Evolutionary conservation across 1,284 basidiomycete genomes (phyloP).

Genomic region (Hymenochaete sp.): DNA sequence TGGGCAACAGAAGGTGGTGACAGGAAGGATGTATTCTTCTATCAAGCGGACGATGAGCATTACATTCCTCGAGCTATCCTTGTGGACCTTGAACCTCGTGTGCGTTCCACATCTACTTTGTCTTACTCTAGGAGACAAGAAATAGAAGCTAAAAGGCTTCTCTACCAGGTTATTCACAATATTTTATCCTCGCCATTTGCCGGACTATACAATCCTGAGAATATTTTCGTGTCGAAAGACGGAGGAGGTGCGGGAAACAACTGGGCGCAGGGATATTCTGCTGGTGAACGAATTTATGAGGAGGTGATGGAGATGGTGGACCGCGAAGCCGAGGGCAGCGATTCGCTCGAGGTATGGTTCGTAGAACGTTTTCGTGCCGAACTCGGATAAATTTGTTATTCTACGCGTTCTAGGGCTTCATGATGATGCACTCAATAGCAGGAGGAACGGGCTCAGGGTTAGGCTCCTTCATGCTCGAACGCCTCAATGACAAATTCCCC

Average conservation of each 20-base stretch:
- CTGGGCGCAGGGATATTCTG: conserved; percentile 92
- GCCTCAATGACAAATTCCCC: conserved; percentile 95
- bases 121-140: background rate
- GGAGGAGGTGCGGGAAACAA: conserved; percentile 99
- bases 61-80: conserved; percentile 97
- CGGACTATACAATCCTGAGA: conserved; percentile 96
- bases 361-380: background rate
- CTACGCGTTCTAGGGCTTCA: conserved; percentile 71
- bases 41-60: conserved; percentile 99
- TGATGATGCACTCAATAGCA: conserved; percentile 98
- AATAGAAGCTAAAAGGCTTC: background rate
- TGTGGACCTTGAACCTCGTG: conserved; percentile 95
- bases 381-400: background rate
- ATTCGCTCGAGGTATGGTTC: conserved; percentile 80
- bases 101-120: conserved; percentile 32
- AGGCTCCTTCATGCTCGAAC: conserved; percentile 93
- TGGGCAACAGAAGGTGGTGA: conserved; percentile 93
- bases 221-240: conserved; percentile 91
- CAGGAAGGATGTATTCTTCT: conserved; percentile 99
- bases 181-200: conserved; percentile 90
- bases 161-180: conserved; percentile 83
- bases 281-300: conserved; percentile 89
- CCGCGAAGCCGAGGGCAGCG: conserved; percentile 95
- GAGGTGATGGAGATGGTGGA: conserved; percentile 99
- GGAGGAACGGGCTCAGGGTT: conserved; percentile 98